phyloP scores from a whole-genome alignment of 179 eudicot genomes.

The Corrigiola litoralis region DNA sequence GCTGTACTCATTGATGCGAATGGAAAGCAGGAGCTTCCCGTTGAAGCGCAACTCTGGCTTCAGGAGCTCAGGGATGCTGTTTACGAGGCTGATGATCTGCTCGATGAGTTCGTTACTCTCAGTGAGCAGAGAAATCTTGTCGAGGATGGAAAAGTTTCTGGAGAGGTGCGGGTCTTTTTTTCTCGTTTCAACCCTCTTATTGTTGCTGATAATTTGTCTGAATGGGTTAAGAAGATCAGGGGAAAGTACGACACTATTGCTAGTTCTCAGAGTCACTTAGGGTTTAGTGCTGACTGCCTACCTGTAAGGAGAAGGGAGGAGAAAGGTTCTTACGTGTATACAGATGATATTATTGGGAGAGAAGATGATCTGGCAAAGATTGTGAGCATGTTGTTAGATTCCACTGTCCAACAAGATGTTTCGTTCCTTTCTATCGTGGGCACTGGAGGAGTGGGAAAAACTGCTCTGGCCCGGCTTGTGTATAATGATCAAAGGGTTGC shows the following conservation, averaged over 20 bases:
- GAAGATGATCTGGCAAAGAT: slow-evolving; percentile 17
- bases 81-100: slow-evolving; percentile 21
- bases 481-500: slow-evolving; percentile 17
- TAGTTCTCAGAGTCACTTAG: neutral
- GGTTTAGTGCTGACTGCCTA: neutral
- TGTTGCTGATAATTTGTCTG: neutral
- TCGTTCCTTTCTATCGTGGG: slow-evolving; percentile 23
- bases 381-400: slow-evolving; percentile 1
- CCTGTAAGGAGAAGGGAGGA: slow-evolving; percentile 8
- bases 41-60: slow-evolving; percentile 9
- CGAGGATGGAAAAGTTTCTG: neutral
- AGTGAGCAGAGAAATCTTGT: neutral
- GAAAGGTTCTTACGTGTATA: slow-evolving; percentile 20
- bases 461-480: slow-evolving; percentile 29
- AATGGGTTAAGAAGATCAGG: slow-evolving; percentile 14
- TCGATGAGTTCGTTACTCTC: slow-evolving; percentile 24
- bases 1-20: slow-evolving; percentile 8
- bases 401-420: neutral
- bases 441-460: slow-evolving; percentile 30
- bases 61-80: slow-evolving; percentile 4
- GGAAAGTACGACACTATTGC: slow-evolving; percentile 13
- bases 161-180: slow-evolving; percentile 22
- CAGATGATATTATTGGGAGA: slow-evolving; percentile 22
- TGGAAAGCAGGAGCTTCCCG: neutral
- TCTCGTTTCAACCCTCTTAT: slow-evolving; percentile 3